Percentiles rank a stretch among this genome's conserved stretches.
Evolutionary conservation across 768 basidiomycete species (phyloP).

Genomic region (Butyriboletus loyo): DNA sequence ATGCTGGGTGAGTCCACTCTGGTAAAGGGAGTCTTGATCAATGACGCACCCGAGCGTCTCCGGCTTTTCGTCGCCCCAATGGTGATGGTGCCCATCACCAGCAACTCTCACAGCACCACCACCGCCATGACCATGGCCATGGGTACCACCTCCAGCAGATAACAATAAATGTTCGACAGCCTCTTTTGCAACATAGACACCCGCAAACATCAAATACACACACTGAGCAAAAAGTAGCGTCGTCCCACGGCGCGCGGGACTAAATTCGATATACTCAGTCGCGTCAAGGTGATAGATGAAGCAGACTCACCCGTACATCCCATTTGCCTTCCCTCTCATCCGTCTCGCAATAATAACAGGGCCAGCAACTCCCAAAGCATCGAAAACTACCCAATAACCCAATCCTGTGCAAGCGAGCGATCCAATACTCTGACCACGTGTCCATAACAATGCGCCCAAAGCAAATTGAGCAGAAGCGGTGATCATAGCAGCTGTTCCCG

Average conservation of each 20-base stretch:
- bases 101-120: slow-evolving; percentile 43
- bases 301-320: slow-evolving; percentile 61
- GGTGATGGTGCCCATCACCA: slow-evolving; percentile 55
- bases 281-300: slow-evolving; percentile 19
- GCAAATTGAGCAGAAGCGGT: slow-evolving; percentile 48
- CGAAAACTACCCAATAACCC: slow-evolving; percentile 96
- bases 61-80: slow-evolving; percentile 57
- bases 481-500: slow-evolving; percentile 20
- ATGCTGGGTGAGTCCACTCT: background rate
- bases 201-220: slow-evolving; percentile 91
- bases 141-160: slow-evolving; percentile 76
- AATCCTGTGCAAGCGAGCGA: slow-evolving; percentile 86
- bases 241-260: slow-evolving; percentile 65
- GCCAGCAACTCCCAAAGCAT: slow-evolving; percentile 75
- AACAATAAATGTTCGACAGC: slow-evolving; percentile 89
- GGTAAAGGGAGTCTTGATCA: too few species aligned
- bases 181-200: slow-evolving; percentile 96
- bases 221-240: slow-evolving; percentile 83
- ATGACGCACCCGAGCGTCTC: slow-evolving; percentile 39
- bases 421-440: slow-evolving; percentile 82
- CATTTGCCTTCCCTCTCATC: slow-evolving; percentile 32
- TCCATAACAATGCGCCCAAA: slow-evolving; percentile 80
- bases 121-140: slow-evolving; percentile 58
- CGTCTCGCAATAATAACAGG: slow-evolving; percentile 32
- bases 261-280: slow-evolving; percentile 23